Evolutionary conservation across 2,329 filamentous ascomycete genomes (phyloP).

Genomic region (Fusarium sp.): DNA sequence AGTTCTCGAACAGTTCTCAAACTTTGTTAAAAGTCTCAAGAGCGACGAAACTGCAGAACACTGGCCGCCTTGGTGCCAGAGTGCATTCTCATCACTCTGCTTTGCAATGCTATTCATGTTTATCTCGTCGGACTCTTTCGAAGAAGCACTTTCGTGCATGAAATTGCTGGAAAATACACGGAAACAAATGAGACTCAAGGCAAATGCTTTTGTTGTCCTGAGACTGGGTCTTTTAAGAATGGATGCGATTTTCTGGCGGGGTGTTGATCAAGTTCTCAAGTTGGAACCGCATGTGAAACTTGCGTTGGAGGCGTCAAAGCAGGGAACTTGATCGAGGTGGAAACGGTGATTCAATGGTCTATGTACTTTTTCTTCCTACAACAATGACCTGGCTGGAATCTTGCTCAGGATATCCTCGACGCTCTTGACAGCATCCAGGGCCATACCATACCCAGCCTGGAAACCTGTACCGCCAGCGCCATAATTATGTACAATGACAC

Average conservation of each 20-base stretch:
- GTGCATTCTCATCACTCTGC: not conserved
- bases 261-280: not conserved
- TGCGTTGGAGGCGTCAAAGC: not conserved
- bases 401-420: not conserved
- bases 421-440: not conserved
- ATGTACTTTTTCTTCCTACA: not conserved
- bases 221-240: not conserved
- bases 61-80: not conserved
- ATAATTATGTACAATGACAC: not conserved
- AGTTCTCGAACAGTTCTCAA: not conserved
- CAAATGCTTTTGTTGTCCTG: not conserved
- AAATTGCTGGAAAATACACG: not conserved
- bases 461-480: slow-evolving; percentile 9
- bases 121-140: not conserved
- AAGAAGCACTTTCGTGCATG: not conserved
- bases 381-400: not conserved
- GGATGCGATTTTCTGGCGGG: not conserved
- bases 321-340: not conserved
- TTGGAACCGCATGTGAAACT: slow-evolving; percentile 2
- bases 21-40: not conserved
- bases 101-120: not conserved
- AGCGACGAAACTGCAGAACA: not conserved
- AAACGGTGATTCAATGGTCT: no score
- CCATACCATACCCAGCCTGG: slow-evolving; percentile 6
- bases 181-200: slow-evolving; percentile 3